phyloP scores from a whole-genome alignment of 2,329 filamentous ascomycete genomes.

The Nemania sp. region DNA sequence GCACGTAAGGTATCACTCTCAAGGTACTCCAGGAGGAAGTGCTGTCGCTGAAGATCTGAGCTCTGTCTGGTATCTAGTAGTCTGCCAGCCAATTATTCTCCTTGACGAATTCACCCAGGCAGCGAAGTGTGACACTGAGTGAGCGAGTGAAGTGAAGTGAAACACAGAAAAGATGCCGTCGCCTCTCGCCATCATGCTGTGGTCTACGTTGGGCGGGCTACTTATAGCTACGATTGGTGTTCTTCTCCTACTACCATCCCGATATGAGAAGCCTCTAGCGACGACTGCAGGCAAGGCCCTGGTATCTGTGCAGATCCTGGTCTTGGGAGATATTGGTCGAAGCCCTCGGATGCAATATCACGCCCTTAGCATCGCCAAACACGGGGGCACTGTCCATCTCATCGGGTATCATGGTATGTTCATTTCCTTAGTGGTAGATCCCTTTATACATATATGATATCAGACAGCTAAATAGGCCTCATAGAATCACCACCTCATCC shows the following conservation, averaged over 20 bases:
- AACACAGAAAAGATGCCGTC: slow-evolving; percentile 20
- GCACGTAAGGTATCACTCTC: neutral
- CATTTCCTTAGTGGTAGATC: neutral
- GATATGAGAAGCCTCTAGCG: slow-evolving; percentile 54
- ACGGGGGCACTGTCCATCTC: slow-evolving; percentile 83
- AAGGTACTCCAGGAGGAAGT: too few relatives aligned
- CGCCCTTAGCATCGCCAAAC: slow-evolving; percentile 88
- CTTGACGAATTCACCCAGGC: neutral
- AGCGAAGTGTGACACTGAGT: neutral
- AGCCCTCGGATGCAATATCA: slow-evolving; percentile 99
- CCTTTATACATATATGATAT: neutral
- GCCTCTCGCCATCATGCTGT: slow-evolving; percentile 46
- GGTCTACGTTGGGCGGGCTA: slow-evolving; percentile 43
- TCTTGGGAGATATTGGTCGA: slow-evolving; percentile 93
- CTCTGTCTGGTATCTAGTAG: too few relatives aligned
- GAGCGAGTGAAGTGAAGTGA: neutral
- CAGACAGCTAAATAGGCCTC: slow-evolving; percentile 29
- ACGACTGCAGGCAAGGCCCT: slow-evolving; percentile 18
- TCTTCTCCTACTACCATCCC: slow-evolving; percentile 53
- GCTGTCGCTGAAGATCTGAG: too few relatives aligned
- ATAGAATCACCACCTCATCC: slow-evolving; percentile 84
- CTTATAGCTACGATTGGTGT: slow-evolving; percentile 50
- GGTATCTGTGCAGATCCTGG: slow-evolving; percentile 79
- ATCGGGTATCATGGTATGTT: slow-evolving; percentile 84
- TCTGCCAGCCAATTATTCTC: neutral